Evolutionary conservation across 805 yeast genomes (phyloP), one percentile per base, ranked within the genome.

Genomic region (Barnettozyma botsteinii): DNA sequence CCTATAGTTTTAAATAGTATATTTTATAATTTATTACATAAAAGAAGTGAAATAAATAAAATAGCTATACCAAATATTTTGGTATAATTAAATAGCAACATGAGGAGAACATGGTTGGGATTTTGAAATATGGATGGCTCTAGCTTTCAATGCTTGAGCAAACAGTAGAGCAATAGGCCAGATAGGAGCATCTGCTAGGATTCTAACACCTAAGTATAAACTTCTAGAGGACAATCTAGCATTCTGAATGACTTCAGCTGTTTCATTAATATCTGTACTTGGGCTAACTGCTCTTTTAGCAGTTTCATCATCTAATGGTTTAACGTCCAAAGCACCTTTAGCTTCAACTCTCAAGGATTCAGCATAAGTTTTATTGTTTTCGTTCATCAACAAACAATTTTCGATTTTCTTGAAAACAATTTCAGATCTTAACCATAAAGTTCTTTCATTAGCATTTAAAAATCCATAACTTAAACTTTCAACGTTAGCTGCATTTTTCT

Each of bases 81-180:
- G n/a, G n/a, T n/a, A n/a, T n/a, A n/a, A n/a, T 10, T 23, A 22
- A 22, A 9, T 14, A 29, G 28, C 33, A 13, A 22, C 13, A 17
- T 23, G 22, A 15, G 51, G 53, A 11, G 51, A 35, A 18, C 33
- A 41, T 15, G 54, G 55, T 31, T 52, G 55, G 6, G 52, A 45
- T 22, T 51, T 50, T n/a, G 56, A 50, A 33, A 62, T 64, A 45
- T 52, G 55, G 5, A 74, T 67, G 5, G 81, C 79, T 53, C 88
- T 71, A 24, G 79, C 73, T 55, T 81, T 83, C 51, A 83, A 66
- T 2, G 87, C 88, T 55, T 83, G 91, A 0, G 91, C 91, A 65
- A 83, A 81, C 15, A 81, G 74, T 57, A 84, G 64, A 1, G 88
- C 85, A 37, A 83, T 72, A 0, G 93, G 93, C 94, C 94, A 84